Conservation (phyloP, 2,329 filamentous ascomycete species). For the Cyphellophora attinorum region DNA sequence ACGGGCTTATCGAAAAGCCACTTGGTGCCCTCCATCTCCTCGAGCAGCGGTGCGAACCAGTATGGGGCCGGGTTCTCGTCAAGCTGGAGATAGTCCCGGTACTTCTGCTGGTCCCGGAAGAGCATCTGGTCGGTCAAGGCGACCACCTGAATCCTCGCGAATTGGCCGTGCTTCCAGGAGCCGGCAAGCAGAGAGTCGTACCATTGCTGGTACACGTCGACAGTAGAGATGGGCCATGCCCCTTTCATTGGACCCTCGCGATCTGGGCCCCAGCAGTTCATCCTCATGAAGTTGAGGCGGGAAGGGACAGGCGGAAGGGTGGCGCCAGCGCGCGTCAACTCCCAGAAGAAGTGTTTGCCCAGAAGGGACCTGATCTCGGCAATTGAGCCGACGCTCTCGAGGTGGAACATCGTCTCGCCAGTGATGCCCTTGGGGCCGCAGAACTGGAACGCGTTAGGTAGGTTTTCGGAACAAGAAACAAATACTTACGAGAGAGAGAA, state of each 20-base stretch:
- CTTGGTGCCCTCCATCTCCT: neutral
- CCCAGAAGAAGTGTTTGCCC: neutral
- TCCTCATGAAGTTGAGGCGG: neutral
- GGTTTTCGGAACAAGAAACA: no score
- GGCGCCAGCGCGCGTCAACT: neutral
- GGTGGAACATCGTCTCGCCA: neutral
- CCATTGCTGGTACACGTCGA: neutral
- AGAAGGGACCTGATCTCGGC: neutral
- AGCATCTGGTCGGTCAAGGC: neutral
- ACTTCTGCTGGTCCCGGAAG: neutral
- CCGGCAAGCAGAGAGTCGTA: neutral
- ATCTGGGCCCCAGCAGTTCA: neutral
- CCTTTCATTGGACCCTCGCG: neutral
- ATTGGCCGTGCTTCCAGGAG: neutral
- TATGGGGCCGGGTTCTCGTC: neutral
- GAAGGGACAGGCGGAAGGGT: no score
- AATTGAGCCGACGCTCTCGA: neutral
- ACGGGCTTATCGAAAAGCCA: neutral
- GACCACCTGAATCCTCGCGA: neutral
- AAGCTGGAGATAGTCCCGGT: neutral
- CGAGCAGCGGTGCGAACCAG: neutral
- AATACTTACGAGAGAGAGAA: slow-evolving; percentile 1
- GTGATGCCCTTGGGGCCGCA: neutral
- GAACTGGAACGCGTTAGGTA: neutral
- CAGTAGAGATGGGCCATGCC: neutral